Percentiles rank a stretch among this genome's conserved stretches.
Evolutionary conservation across 768 basidiomycete genomes (phyloP).

Genomic region (Coprinopsis strossmayeri): DNA sequence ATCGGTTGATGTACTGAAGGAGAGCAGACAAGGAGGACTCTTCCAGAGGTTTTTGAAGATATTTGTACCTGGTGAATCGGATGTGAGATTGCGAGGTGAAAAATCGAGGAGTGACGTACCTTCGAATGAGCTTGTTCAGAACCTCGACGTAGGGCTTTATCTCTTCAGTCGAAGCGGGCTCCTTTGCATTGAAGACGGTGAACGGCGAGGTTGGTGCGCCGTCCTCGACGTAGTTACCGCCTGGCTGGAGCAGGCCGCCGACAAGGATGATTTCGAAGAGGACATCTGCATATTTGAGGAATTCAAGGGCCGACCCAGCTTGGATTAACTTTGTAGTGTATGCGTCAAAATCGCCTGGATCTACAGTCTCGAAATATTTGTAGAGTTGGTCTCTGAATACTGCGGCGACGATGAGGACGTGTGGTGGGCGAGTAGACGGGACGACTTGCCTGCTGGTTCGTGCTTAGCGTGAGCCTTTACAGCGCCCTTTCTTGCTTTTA

Average conservation of each 20-base stretch:
- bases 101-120: constrained; percentile 36
- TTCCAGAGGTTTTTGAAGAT: constrained; percentile 96
- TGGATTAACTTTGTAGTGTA: constrained; percentile 80
- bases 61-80: constrained; percentile 73
- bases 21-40: constrained; percentile 74
- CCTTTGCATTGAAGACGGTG: constrained; percentile 76
- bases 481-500: constrained; percentile 89
- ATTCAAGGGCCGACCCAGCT: constrained; percentile 90
- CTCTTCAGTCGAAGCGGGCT: constrained; percentile 75
- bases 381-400: constrained; percentile 93
- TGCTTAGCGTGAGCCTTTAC: constrained; percentile 91
- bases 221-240: constrained; percentile 87
- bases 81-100: constrained; percentile 11
- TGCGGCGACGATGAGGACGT: constrained; percentile 20
- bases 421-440: too few relatives aligned
- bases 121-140: constrained; percentile 91
- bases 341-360: constrained; percentile 74
- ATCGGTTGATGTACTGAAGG: constrained; percentile 85
- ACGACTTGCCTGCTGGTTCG: constrained; percentile 65
- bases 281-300: constrained; percentile 93
- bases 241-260: constrained; percentile 94
- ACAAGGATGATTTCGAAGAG: constrained; percentile 96
- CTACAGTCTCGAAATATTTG: constrained; percentile 83
- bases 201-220: constrained; percentile 82
- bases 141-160: constrained; percentile 93